These are phyloP conservation scores for Begonia loranthoides DNA, from an alignment of 306 rosid species.

Conservation along the genomic window DNA sequence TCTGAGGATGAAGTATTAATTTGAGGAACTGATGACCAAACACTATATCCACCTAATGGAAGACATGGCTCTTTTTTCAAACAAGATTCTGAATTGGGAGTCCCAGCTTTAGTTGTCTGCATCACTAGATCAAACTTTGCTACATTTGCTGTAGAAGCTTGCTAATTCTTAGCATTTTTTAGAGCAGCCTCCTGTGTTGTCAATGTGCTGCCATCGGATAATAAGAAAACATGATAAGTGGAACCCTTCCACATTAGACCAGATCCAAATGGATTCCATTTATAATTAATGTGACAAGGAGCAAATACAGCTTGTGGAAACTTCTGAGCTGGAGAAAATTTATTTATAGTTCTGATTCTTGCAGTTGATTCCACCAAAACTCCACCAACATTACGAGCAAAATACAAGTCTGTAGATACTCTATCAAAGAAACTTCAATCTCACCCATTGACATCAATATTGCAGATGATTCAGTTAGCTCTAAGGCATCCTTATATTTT, in stretches of 20 bases:
- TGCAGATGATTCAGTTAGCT: constrained; percentile 42
- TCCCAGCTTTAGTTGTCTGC: constrained; percentile 87
- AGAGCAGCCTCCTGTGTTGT: constrained; percentile 49
- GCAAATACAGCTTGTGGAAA: constrained; percentile 76
- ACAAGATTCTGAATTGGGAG: constrained; percentile 70
- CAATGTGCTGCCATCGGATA: constrained; percentile 44
- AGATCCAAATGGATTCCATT: constrained; percentile 90
- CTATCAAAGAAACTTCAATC: constrained; percentile 53
- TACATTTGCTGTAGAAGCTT: constrained; percentile 44
- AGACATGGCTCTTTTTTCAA: constrained; percentile 60
- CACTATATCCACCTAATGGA: constrained; percentile 99
- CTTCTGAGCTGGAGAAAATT: constrained; percentile 72
- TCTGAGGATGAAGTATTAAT: constrained; percentile 41
- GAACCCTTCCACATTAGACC: constrained; percentile 67
- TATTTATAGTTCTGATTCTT: constrained; percentile 25
- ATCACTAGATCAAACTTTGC: constrained; percentile 90
- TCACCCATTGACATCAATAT: constrained; percentile 58
- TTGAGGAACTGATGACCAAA: constrained; percentile 92
- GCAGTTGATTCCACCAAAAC: constrained; percentile 44
- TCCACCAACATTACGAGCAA: constrained; percentile 47
- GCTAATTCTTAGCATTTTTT: constrained; percentile 38
- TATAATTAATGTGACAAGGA: constrained; percentile 42
- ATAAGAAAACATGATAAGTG: constrained; percentile 64
- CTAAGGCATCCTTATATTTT: constrained; percentile 29
- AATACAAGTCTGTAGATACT: constrained; percentile 36